Conservation (phyloP, 192 early-diverging fungal species). For the Coemansia sp. region DNA sequence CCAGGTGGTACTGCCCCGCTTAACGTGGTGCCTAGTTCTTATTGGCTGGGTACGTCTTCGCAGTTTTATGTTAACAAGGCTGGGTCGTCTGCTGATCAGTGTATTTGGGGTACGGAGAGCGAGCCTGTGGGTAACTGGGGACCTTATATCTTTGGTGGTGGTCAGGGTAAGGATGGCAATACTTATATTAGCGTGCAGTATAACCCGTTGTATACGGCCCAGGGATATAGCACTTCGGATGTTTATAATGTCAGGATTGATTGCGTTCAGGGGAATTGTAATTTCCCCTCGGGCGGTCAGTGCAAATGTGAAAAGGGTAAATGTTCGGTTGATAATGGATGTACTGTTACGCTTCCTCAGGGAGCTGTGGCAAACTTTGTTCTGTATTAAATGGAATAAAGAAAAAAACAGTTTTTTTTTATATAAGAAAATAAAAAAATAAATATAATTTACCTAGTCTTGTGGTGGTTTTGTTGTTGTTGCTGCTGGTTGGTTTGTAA, state of each 20-base stretch:
- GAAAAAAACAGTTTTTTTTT: too few relatives aligned
- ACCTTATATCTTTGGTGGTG: constrained; percentile 52
- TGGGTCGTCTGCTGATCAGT: constrained; percentile 36
- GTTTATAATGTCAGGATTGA: constrained; percentile 42
- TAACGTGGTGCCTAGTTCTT: constrained; percentile 45
- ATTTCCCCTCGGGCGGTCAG: constrained; percentile 48
- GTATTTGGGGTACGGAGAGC: constrained; percentile 40
- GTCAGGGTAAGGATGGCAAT: constrained; percentile 45
- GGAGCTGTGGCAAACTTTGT: constrained; percentile 37
- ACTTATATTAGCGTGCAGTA: constrained; percentile 55
- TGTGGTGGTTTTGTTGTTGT: too few relatives aligned
- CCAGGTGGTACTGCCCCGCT: constrained; percentile 18
- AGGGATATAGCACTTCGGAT: constrained; percentile 28
- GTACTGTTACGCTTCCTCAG: constrained; percentile 35
- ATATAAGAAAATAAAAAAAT: too few relatives aligned
- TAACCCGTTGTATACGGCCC: constrained; percentile 40
- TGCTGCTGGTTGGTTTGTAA: too few relatives aligned
- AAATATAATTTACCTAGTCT: too few relatives aligned
- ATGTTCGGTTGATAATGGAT: constrained; percentile 53
- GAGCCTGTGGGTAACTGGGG: constrained; percentile 49
- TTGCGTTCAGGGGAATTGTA: constrained; percentile 35
- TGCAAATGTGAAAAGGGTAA: constrained; percentile 49
- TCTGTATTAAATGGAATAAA: constrained; percentile 20
- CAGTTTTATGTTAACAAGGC: constrained; percentile 55
- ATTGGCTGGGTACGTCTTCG: constrained; percentile 54